Evolutionary conservation across 2,329 filamentous ascomycete species (phyloP).

Genomic region (Cladophialophora immunda): DNA sequence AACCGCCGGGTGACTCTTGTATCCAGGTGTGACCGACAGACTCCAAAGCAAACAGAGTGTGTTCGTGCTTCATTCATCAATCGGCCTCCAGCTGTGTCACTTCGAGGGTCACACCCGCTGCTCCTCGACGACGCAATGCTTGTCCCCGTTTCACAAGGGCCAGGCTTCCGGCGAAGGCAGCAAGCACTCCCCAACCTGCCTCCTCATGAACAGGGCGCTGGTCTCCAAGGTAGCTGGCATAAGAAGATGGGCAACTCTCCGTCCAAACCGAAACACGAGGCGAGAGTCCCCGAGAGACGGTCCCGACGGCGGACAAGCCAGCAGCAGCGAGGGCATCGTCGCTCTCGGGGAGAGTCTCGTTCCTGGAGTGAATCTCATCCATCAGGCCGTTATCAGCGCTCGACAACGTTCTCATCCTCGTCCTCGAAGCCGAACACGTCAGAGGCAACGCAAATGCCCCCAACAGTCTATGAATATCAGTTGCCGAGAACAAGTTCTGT

Average conservation of each 20-base stretch:
- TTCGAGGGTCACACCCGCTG: background rate
- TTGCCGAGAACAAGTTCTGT: background rate
- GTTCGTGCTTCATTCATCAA: background rate
- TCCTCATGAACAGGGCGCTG: background rate
- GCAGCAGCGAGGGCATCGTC: background rate
- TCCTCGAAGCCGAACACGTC: background rate
- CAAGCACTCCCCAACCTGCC: background rate
- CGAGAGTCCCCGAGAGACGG: background rate
- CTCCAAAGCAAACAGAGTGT: background rate
- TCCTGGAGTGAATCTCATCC: background rate
- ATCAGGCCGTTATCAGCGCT: background rate
- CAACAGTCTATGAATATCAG: background rate
- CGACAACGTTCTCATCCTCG: background rate
- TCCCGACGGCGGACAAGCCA: background rate
- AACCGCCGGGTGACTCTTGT: background rate
- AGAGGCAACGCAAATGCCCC: background rate
- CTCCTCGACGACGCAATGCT: background rate
- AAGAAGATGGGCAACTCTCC: slow-evolving; percentile 3
- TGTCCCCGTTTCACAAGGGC: background rate
- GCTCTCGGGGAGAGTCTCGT: background rate
- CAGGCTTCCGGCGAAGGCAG: background rate
- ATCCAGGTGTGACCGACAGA: background rate
- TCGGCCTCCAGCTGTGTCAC: background rate
- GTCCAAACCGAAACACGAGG: background rate
- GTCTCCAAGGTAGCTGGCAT: background rate